Evolutionary conservation across 441 rosid species (phyloP).

Genomic region (Populus hybrid): DNA sequence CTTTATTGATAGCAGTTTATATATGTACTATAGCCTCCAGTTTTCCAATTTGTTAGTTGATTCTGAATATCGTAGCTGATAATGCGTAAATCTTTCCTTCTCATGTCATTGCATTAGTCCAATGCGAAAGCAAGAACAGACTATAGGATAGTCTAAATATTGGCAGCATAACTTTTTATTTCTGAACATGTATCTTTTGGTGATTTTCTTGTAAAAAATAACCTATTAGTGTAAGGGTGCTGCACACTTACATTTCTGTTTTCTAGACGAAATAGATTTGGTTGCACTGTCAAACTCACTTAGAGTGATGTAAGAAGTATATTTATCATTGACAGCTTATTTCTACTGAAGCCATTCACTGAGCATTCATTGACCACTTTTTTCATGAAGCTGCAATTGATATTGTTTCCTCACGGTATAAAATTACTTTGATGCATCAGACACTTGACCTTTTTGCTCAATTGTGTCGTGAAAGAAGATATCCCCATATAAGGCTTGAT

Average conservation of each 20-base stretch:
- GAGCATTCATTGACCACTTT: neutral
- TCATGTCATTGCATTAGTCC: neutral
- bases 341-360: slow-evolving; percentile 4
- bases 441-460: slow-evolving; percentile 98
- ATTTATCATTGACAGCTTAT: neutral
- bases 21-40: neutral
- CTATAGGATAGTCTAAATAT: neutral
- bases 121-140: neutral
- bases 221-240: neutral
- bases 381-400: neutral
- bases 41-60: neutral
- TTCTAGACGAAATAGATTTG: neutral
- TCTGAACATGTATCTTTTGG: neutral
- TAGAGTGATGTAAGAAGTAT: neutral
- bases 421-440: slow-evolving; percentile 38
- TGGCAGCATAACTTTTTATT: neutral
- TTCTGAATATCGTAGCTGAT: neutral
- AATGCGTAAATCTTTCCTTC: neutral
- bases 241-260: neutral
- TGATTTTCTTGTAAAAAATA: neutral
- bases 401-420: neutral
- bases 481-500: slow-evolving; percentile 90
- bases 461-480: slow-evolving; percentile 96
- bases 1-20: neutral
- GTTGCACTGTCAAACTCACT: neutral